phyloP scores from a whole-genome alignment of 768 basidiomycete species.

The Agrocybe pediades region DNA sequence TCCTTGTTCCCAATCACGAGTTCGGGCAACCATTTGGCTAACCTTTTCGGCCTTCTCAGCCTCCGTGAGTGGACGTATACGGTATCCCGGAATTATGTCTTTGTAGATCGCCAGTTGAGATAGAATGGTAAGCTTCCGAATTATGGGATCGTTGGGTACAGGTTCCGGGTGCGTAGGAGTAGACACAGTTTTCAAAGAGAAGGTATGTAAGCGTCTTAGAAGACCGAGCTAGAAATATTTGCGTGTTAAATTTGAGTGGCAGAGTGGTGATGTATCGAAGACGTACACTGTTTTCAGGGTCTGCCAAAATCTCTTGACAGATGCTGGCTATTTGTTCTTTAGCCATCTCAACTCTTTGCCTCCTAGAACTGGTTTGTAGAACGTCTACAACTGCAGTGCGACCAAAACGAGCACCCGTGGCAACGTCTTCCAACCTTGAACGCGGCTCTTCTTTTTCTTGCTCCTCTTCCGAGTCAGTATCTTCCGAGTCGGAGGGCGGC shows the following conservation, averaged over 20 bases:
- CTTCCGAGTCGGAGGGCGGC: constrained; percentile 26
- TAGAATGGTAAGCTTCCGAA: constrained; percentile 86
- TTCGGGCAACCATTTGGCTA: constrained; percentile 86
- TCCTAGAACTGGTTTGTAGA: constrained; percentile 64
- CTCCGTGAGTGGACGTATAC: constrained; percentile 89
- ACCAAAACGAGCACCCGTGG: constrained; percentile 89
- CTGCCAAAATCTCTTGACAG: constrained; percentile 91
- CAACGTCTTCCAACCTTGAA: constrained; percentile 61
- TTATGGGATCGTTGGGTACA: constrained; percentile 74
- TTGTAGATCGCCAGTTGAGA: constrained; percentile 94
- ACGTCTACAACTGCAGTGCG: constrained; percentile 76
- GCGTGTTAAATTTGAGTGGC: constrained; percentile 2
- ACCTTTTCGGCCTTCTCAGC: constrained; percentile 92
- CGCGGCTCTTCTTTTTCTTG: constrained; percentile 21
- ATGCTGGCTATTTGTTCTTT: constrained; percentile 94
- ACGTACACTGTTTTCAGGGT: constrained; percentile 93
- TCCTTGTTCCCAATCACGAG: constrained; percentile 96
- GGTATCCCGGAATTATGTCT: constrained; percentile 94
- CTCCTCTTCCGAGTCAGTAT: constrained; percentile 33
- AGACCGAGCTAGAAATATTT: constrained; percentile 68
- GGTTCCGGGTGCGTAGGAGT: constrained; percentile 70
- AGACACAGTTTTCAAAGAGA: constrained; percentile 77
- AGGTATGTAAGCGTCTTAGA: constrained; percentile 85
- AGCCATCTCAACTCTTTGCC: constrained; percentile 69
- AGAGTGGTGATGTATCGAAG: not conserved